A percentile compares a stretch with the other conserved stretches of the same genome.
Conservation (phyloP, 169 alveolate species). For the Babesia sp. region DNA sequence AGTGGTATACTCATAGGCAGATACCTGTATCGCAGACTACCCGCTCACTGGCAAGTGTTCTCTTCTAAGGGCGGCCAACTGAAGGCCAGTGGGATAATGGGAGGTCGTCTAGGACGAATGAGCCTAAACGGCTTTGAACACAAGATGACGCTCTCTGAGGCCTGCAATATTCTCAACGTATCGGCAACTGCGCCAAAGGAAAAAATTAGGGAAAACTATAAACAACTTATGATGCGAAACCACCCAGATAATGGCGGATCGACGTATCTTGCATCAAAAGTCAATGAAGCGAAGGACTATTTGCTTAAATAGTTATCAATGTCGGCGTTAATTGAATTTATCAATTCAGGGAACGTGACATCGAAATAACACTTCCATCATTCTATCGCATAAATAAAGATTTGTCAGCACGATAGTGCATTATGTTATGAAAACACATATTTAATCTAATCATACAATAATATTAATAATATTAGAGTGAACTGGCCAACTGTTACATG, state of each 20-base stretch:
- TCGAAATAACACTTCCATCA: too few relatives aligned
- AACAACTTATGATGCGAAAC: slow-evolving; percentile 85
- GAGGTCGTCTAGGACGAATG: slow-evolving; percentile 37
- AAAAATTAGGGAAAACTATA: slow-evolving; percentile 77
- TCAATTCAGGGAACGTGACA: too few relatives aligned
- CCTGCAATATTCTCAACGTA: slow-evolving; percentile 72
- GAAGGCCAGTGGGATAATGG: slow-evolving; percentile 11
- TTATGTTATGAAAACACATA: too few relatives aligned
- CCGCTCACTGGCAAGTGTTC: slow-evolving; percentile 22
- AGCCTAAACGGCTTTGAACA: slow-evolving; percentile 74
- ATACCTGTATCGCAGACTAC: slow-evolving; percentile 38
- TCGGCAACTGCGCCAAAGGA: slow-evolving; percentile 78
- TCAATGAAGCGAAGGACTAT: slow-evolving; percentile 86
- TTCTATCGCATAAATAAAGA: too few relatives aligned
- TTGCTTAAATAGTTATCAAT: slow-evolving; percentile 70
- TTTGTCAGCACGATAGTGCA: too few relatives aligned
- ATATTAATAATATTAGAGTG: too few relatives aligned
- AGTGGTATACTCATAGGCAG: slow-evolving; percentile 51
- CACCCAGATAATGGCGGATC: slow-evolving; percentile 91
- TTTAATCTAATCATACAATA: too few relatives aligned
- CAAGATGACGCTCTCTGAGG: slow-evolving; percentile 74
- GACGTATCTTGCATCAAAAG: slow-evolving; percentile 87
- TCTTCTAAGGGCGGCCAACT: neutral
- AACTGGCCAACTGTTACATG: too few relatives aligned
- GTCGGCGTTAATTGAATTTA: too few relatives aligned